These are phyloP conservation scores for Rossbeevera mucosa DNA, from an alignment of 768 basidiomycete species.

Conservation along the genomic window DNA sequence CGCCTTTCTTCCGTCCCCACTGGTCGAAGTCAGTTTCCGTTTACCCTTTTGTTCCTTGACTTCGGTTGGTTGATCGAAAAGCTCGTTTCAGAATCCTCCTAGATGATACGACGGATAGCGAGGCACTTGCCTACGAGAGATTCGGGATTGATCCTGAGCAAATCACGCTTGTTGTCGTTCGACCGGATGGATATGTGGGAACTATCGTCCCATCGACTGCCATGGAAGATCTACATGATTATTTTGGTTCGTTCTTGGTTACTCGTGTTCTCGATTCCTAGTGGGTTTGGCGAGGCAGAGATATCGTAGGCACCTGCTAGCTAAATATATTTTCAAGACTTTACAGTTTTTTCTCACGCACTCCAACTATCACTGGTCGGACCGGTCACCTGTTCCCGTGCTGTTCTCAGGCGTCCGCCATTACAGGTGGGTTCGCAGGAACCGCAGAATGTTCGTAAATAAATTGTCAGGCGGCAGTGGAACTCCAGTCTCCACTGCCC, in stretches of 20 bases:
- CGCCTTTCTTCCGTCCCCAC: slow-evolving; percentile 34
- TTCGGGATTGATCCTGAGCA: slow-evolving; percentile 30
- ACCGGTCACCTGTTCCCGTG: not conserved
- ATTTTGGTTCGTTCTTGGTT: slow-evolving; percentile 47
- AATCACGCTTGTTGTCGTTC: slow-evolving; percentile 34
- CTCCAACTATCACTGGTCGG: not conserved
- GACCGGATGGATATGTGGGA: slow-evolving; percentile 41
- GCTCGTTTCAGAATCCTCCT: slow-evolving; percentile 28
- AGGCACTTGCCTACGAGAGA: slow-evolving; percentile 30
- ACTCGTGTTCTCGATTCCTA: not conserved
- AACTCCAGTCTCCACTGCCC: not conserved
- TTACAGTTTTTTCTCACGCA: too few species aligned
- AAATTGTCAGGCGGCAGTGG: not conserved
- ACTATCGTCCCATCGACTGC: slow-evolving; percentile 26
- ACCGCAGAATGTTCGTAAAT: not conserved
- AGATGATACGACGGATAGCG: slow-evolving; percentile 30
- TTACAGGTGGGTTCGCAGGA: not conserved
- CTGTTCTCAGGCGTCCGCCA: not conserved
- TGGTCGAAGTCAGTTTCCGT: slow-evolving; percentile 38
- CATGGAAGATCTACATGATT: slow-evolving; percentile 37
- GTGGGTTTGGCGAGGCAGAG: not conserved
- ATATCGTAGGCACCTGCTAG: too few species aligned
- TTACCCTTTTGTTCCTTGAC: not conserved
- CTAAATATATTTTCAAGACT: too few species aligned
- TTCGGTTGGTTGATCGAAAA: not conserved